A percentile compares a stretch with the other conserved stretches of the same genome.
These are phyloP conservation scores for Picocystis sp. DNA, from an alignment of 163 green algal genomes.

Conservation along the genomic window DNA sequence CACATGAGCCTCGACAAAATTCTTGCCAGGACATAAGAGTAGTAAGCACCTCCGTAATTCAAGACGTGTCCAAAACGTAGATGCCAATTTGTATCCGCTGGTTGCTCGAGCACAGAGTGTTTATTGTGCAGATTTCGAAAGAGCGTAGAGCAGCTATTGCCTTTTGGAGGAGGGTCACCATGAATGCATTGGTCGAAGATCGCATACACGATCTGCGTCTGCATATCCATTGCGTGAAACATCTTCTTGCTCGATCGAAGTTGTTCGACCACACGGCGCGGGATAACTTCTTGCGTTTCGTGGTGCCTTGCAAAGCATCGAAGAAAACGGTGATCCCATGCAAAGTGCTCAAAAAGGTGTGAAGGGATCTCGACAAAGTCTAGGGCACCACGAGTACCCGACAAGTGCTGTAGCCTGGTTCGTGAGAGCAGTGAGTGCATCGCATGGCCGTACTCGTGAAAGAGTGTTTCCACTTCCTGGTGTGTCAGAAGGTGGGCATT, in stretches of 20 bases:
- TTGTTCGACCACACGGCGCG: slow-evolving; percentile 9
- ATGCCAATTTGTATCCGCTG: slow-evolving; percentile 16
- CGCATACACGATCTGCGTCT: slow-evolving; percentile 32
- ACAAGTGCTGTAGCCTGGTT: slow-evolving; percentile 55
- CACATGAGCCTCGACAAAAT: too few relatives aligned
- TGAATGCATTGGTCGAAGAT: slow-evolving; percentile 20
- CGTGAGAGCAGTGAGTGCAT: slow-evolving; percentile 41
- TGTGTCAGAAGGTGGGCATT: slow-evolving; percentile 20
- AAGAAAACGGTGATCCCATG: slow-evolving; percentile 31
- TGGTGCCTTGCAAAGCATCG: slow-evolving; percentile 28
- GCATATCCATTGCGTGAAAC: slow-evolving; percentile 35
- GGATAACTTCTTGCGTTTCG: slow-evolving; percentile 21
- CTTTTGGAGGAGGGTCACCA: background rate
- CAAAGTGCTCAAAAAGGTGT: slow-evolving; percentile 70
- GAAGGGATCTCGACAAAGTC: slow-evolving; percentile 78
- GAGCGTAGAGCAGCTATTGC: slow-evolving; percentile 3
- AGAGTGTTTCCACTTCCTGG: slow-evolving; percentile 54
- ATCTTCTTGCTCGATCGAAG: slow-evolving; percentile 5
- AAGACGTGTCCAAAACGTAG: slow-evolving; percentile 17
- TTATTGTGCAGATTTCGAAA: slow-evolving; percentile 10
- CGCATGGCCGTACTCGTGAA: slow-evolving; percentile 90
- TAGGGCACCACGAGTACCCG: slow-evolving; percentile 48
- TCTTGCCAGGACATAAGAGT: too few relatives aligned
- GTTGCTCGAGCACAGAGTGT: slow-evolving; percentile 5
- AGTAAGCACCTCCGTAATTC: slow-evolving; percentile 10